Base-by-base conservation (phyloP, 1,284 basidiomycete genomes). In the Butyriboletus appendiculatus region DNA sequence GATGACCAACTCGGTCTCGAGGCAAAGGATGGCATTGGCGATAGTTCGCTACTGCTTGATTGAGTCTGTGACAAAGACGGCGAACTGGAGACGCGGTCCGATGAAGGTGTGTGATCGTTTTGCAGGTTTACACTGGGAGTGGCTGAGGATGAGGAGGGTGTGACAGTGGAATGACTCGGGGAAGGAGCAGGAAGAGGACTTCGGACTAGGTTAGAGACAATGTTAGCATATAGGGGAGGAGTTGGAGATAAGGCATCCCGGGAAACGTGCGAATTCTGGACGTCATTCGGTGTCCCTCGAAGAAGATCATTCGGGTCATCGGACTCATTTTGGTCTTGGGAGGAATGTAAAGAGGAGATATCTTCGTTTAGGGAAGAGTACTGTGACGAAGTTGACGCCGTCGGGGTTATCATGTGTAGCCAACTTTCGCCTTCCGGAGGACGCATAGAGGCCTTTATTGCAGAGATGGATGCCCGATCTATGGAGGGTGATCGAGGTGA, bases 361-460 rank as follows among this genome's bases (percentile, higher is more conserved):
- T 65, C 58, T 2, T 58, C 68, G 4, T 50, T 45, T 1, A 48
- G 5, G 15, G 53, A 53, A 34, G 55, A 60, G 41, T 45, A 43
- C 26, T 53, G 53, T 1, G 69, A 69, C 22, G 66, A 55, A 3
- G 48, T 58, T 6, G 68, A 70, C 20, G 56, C 6, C 2, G 71
- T 66, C 3, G 68, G 71, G 5, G 68, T 70, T 30, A 63, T 59
- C 52, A 70, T 46, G 45, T 73, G 66, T 10, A 70, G 45, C 71
- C 72, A 70, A 45, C 71, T 70, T 51, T 72, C 68, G 45, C 69
- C 68, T 45, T 66, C 69, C 1, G 58, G 53, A 43, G 59, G 62
- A 38, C 43, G 62, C 4, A 45, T 3, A 22, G 69, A 41, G 8
- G 45, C 37, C 34, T 47, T 60, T 43, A 56, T 59, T 4, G 57